These are phyloP conservation scores for Cephaloascus fragrans DNA, from an alignment of 805 yeast genomes.

Conservation along the genomic window DNA sequence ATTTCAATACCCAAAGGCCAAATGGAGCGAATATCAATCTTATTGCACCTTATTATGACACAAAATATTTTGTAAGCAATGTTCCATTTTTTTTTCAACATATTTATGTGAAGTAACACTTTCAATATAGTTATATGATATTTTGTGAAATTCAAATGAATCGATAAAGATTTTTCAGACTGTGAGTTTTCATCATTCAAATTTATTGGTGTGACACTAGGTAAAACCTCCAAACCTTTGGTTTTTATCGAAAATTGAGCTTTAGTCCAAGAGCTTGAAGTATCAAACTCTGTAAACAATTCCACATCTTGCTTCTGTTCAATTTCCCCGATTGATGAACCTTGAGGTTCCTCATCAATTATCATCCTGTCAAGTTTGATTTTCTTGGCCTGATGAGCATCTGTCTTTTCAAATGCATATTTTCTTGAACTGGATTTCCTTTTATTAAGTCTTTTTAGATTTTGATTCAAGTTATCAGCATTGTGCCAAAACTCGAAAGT, in stretches of 20 bases:
- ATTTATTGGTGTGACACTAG: neutral
- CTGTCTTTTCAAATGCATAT: neutral
- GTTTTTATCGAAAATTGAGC: neutral
- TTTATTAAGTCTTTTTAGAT: neutral
- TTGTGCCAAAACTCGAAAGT: neutral
- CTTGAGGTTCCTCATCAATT: neutral
- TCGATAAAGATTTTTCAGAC: neutral
- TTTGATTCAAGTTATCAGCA: neutral
- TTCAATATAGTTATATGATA: slow-evolving; percentile 25
- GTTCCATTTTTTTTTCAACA: slow-evolving; percentile 43
- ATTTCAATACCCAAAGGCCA: slow-evolving; percentile 63
- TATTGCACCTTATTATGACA: slow-evolving; percentile 35
- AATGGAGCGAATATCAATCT: slow-evolving; percentile 41
- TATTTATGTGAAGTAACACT: slow-evolving; percentile 36
- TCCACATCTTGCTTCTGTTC: neutral
- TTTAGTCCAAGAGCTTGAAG: neutral
- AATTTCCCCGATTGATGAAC: neutral
- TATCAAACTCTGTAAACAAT: neutral
- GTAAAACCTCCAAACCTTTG: neutral
- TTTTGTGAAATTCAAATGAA: slow-evolving; percentile 3
- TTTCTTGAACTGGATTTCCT: neutral
- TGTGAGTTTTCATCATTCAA: neutral
- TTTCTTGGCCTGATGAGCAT: neutral
- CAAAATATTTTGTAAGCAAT: slow-evolving; percentile 44
- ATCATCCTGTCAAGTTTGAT: neutral